Conservation (phyloP, 129 eudicot genomes). For the Pulicaria dysenterica region DNA sequence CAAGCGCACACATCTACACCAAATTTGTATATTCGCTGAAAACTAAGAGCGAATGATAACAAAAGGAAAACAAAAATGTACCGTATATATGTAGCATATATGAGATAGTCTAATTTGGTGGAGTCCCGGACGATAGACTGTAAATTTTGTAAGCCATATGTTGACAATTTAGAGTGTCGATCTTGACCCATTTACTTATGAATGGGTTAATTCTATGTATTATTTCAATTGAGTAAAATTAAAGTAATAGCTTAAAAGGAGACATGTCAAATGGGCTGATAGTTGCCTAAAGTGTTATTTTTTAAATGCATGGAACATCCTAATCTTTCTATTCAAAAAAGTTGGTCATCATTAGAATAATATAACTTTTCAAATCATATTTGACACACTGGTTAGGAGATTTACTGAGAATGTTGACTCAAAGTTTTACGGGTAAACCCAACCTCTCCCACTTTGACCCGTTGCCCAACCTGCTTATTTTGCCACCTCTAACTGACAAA, state of each 20-base stretch:
- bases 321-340: no score
- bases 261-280: background rate
- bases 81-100: background rate
- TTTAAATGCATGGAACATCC: background rate
- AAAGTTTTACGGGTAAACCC: background rate
- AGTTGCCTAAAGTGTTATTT: background rate
- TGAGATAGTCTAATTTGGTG: background rate
- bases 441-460: background rate
- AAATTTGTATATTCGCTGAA: conserved; percentile 13
- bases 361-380: no score
- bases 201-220: background rate
- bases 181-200: background rate
- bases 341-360: no score
- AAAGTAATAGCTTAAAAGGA: no score
- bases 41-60: conserved; percentile 1
- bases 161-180: background rate
- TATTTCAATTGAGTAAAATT: background rate
- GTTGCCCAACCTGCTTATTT: background rate
- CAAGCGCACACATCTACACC: conserved; percentile 81
- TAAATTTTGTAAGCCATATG: background rate
- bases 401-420: background rate
- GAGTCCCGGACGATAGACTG: background rate
- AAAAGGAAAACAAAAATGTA: conserved; percentile 2
- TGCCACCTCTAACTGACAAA: no score
- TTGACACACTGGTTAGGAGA: no score